These are phyloP conservation scores for Aureobasidium pullulans DNA, from an alignment of 2,329 filamentous ascomycete species.

Conservation along the genomic window DNA sequence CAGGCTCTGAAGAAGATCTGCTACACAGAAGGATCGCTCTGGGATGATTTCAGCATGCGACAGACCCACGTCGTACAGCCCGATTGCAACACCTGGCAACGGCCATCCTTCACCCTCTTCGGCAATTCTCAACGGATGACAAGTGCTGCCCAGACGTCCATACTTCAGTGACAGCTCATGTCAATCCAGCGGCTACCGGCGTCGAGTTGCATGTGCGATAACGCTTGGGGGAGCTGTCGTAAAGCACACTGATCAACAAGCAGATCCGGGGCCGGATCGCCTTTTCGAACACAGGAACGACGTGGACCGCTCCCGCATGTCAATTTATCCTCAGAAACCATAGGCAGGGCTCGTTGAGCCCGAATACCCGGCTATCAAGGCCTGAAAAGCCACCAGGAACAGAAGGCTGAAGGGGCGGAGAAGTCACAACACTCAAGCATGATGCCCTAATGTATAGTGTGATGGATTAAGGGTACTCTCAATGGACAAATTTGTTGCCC, in stretches of 20 bases:
- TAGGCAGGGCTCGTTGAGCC: background rate
- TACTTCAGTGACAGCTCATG: background rate
- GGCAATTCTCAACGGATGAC: background rate
- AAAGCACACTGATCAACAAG: background rate
- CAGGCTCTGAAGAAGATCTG: background rate
- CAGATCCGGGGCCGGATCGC: background rate
- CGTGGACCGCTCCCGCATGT: background rate
- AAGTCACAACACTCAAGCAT: background rate
- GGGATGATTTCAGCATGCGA: background rate
- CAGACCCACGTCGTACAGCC: background rate
- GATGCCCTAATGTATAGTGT: background rate
- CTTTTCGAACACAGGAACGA: background rate
- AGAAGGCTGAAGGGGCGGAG: background rate
- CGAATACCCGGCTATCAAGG: background rate
- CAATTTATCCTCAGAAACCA: background rate
- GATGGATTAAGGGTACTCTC: background rate
- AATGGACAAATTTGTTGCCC: background rate
- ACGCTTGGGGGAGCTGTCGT: background rate
- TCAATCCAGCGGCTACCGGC: background rate
- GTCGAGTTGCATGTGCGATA: background rate
- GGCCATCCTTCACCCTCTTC: background rate
- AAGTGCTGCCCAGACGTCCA: background rate
- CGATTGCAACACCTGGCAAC: background rate
- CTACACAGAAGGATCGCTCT: background rate
- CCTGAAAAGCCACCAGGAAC: background rate